Conservation (phyloP, 352 stramenopile genomes). For the Globisporangium recalcitrans region DNA sequence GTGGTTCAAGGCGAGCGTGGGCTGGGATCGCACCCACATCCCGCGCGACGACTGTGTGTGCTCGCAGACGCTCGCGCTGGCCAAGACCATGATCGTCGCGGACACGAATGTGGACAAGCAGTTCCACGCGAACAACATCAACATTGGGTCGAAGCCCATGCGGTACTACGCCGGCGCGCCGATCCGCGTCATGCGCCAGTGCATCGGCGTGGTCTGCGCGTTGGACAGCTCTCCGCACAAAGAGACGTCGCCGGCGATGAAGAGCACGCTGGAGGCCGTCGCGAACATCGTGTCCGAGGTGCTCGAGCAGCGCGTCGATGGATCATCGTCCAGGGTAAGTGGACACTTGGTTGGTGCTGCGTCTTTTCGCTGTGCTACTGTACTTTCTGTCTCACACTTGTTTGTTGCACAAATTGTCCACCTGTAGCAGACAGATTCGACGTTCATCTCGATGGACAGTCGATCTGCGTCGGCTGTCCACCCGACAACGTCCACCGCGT, state of each 20-base stretch:
- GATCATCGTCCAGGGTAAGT: constrained; percentile 13
- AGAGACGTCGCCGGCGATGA: constrained; percentile 47
- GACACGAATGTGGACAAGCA: constrained; percentile 66
- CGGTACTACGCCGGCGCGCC: constrained; percentile 63
- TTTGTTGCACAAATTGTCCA: not conserved
- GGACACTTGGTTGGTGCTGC: not conserved
- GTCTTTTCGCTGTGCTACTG: constrained; percentile 1
- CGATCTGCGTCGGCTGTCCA: not conserved
- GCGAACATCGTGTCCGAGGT: constrained; percentile 81
- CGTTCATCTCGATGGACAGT: constrained; percentile 4
- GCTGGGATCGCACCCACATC: constrained; percentile 51
- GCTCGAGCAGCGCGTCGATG: constrained; percentile 59
- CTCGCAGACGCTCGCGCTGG: constrained; percentile 33
- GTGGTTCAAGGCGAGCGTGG: constrained; percentile 65
- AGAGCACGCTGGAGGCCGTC: constrained; percentile 65
- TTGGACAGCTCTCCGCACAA: constrained; percentile 50
- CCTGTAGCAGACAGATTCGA: constrained; percentile 12
- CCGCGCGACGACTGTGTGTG: constrained; percentile 58
- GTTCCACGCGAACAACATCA: constrained; percentile 55
- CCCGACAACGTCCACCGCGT: not conserved
- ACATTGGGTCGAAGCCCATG: constrained; percentile 34
- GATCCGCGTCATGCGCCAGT: constrained; percentile 48
- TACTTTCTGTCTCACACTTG: not conserved
- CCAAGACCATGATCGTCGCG: constrained; percentile 50
- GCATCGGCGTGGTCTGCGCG: constrained; percentile 63